Evolutionary conservation across 1,284 basidiomycete species (phyloP), one percentile per base, ranked within the genome.

Genomic region (Austropuccinia psidii): DNA sequence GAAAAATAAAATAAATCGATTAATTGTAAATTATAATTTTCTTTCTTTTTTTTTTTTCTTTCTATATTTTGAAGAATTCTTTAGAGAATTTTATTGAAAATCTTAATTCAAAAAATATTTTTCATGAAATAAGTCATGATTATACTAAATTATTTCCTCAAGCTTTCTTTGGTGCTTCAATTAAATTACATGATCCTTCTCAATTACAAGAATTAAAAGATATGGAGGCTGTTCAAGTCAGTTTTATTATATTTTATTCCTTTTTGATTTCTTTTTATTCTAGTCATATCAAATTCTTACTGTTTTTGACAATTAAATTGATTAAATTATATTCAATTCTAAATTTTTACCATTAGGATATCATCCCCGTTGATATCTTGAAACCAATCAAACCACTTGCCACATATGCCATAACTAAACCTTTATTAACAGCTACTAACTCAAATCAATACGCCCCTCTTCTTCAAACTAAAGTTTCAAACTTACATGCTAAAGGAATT

Each of bases 391-490:
- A 24, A n/a, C 67, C 67, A n/a, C 27, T 70, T 21, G 31, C 35
- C 29, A 37, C 27, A 4, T n/a, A 43, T 35, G 19, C 60, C 31
- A 54, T 60, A 29, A n/a, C 5, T n/a, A 55, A 70, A 11, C 54
- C 55, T 50, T 35, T 35, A 5, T 6, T 39, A 43, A 29, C 11
- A 13, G 27, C n/a, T 4, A 1, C 8, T 7, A 9, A 21, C 50
- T 13, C 50, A 9, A 11, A 54, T 15, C 15, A n/a, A 7, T 85
- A 85, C 8, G 82, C 83, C 76, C 80, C 80, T 39, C 85, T 85
- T 31, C 81, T 85, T 77, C 84, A 84, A 74, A 83, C 86, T 39
- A 85, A 82, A 41, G 83, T 87, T 65, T 81, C 84, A 54, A 82
- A 84, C 76, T 81, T 82, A 70, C 65, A 68, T 55, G 31, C 17